A percentile compares a stretch with the other conserved stretches of the same genome.
phyloP scores from a whole-genome alignment of 1,139 yeast genomes.

The Saccharomycopsis phalli region DNA sequence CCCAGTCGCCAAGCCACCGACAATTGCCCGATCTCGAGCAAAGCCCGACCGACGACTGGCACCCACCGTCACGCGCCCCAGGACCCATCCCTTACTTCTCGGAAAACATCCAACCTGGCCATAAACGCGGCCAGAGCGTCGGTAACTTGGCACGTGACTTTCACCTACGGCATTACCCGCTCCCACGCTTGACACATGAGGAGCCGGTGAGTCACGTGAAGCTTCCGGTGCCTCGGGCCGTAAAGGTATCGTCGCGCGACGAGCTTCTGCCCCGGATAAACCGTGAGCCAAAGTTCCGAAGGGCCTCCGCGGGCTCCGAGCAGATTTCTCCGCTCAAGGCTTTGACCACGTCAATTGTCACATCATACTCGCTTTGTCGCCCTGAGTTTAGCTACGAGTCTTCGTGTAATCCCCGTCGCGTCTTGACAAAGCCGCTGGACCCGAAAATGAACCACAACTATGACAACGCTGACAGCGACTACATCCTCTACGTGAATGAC shows the following conservation, averaged over 20 bases:
- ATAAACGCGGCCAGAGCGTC: constrained; percentile 34
- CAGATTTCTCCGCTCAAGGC: constrained; percentile 85
- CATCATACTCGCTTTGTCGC: constrained; percentile 80
- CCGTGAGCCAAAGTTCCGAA: constrained; percentile 63
- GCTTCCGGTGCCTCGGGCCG: constrained; percentile 35
- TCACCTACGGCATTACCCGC: constrained; percentile 8
- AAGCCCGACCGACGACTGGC: too few relatives aligned
- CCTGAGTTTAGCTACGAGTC: constrained; percentile 81
- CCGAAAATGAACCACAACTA: constrained; percentile 73
- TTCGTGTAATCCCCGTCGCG: constrained; percentile 83
- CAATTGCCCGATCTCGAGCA: not conserved
- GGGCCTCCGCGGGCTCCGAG: constrained; percentile 71
- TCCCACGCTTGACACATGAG: constrained; percentile 18
- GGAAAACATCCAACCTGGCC: constrained; percentile 19
- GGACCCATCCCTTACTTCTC: constrained; percentile 25
- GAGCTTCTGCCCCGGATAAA: constrained; percentile 62
- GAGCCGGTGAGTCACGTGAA: constrained; percentile 22
- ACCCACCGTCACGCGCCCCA: constrained; percentile 27
- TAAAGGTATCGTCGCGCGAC: constrained; percentile 34
- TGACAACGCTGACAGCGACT: constrained; percentile 87
- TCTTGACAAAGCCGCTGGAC: constrained; percentile 86
- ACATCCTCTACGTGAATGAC: constrained; percentile 89
- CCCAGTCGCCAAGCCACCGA: not conserved
- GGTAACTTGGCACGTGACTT: constrained; percentile 25
- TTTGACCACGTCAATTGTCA: constrained; percentile 64